phyloP scores from a whole-genome alignment of 208 protist genomes.

The Leishmania tropica region DNA sequence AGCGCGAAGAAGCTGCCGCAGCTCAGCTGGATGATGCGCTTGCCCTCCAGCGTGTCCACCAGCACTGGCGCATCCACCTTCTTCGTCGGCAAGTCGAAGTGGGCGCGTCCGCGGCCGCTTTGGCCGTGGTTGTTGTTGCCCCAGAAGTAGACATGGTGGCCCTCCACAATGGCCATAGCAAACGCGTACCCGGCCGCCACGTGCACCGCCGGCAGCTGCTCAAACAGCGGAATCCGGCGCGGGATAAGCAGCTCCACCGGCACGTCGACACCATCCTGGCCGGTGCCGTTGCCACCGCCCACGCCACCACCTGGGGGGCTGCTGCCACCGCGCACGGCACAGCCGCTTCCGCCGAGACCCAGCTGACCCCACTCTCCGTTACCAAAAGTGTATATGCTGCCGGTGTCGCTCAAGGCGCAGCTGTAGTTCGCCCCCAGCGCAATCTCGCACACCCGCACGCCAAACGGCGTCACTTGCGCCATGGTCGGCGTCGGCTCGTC shows the following conservation, averaged over 20 bases:
- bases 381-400: slow-evolving; percentile 81
- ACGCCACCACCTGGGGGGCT: neutral
- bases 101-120: slow-evolving; percentile 66
- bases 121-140: slow-evolving; percentile 93
- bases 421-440: slow-evolving; percentile 88
- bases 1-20: slow-evolving; percentile 89
- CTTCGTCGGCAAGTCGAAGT: slow-evolving; percentile 56
- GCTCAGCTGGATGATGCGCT: slow-evolving; percentile 72
- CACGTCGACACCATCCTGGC: slow-evolving; percentile 25
- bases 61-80: slow-evolving; percentile 76
- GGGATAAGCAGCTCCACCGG: slow-evolving; percentile 59
- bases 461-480: slow-evolving; percentile 67
- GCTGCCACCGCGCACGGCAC: slow-evolving; percentile 7
- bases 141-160: slow-evolving; percentile 88
- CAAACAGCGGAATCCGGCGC: slow-evolving; percentile 75
- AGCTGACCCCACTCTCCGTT: slow-evolving; percentile 89
- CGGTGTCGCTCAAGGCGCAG: slow-evolving; percentile 55
- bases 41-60: slow-evolving; percentile 68
- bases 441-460: slow-evolving; percentile 64
- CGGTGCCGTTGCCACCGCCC: slow-evolving; percentile 5
- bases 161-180: slow-evolving; percentile 73
- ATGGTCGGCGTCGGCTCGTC: slow-evolving; percentile 63
- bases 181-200: slow-evolving; percentile 84
- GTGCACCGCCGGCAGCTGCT: slow-evolving; percentile 49
- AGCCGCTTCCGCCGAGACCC: slow-evolving; percentile 45